Conservation (phyloP, 164 flowering plant species). For the Protea cynaroides region DNA sequence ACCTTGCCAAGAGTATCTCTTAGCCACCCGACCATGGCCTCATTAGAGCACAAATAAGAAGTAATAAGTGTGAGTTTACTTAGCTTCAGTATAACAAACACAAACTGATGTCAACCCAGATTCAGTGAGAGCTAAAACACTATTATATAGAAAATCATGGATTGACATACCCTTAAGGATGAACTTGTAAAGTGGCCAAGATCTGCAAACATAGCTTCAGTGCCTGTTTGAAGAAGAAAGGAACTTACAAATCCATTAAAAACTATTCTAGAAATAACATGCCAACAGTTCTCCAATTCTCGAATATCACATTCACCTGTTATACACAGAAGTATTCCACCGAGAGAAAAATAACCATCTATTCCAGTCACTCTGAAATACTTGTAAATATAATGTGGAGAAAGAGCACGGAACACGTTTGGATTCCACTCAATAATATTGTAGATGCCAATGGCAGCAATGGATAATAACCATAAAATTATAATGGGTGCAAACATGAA, state of each 20-base stretch:
- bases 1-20: too few relatives aligned
- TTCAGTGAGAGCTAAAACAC: background rate
- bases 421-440: constrained; percentile 61
- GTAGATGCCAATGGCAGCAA: constrained; percentile 54
- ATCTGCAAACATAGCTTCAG: constrained; percentile 61
- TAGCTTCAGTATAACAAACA: background rate
- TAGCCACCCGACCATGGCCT: too few relatives aligned
- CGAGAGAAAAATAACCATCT: constrained; percentile 70
- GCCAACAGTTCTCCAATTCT: background rate
- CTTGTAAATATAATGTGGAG: constrained; percentile 51
- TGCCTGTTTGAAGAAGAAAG: constrained; percentile 34
- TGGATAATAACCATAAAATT: constrained; percentile 47
- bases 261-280: constrained; percentile 1
- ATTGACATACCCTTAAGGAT: constrained; percentile 52
- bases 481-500: constrained; percentile 60
- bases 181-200: constrained; percentile 49
- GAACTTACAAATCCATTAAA: constrained; percentile 6
- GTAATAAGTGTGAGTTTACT: too few relatives aligned
- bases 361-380: constrained; percentile 54
- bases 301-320: constrained; percentile 35
- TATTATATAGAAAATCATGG: background rate
- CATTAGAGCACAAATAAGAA: too few relatives aligned
- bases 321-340: constrained; percentile 51
- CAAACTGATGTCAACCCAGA: background rate
- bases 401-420: constrained; percentile 44